Percentiles rank a stretch among this genome's conserved stretches.
Conservation (phyloP, 495 filamentous ascomycete genomes). For the Talaromyces borbonicus region DNA sequence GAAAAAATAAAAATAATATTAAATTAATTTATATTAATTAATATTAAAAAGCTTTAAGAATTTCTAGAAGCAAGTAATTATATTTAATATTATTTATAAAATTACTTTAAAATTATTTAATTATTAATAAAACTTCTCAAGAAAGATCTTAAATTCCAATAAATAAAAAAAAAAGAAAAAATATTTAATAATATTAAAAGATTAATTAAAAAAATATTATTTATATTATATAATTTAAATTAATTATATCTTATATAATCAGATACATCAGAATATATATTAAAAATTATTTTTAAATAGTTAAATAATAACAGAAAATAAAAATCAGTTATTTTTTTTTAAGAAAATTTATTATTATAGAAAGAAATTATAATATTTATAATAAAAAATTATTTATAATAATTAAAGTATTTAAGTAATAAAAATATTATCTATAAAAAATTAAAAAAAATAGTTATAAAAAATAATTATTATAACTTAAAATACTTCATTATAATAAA, state of each 20-base stretch:
- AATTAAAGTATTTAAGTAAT: not conserved
- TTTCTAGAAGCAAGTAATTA: constrained; percentile 2
- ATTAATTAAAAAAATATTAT: not conserved
- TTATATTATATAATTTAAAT: not conserved
- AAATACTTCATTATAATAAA: not conserved
- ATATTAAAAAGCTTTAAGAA: constrained; percentile 2
- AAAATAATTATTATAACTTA: not conserved
- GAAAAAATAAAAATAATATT: not conserved
- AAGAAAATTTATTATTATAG: constrained; percentile 3
- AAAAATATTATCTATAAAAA: not conserved
- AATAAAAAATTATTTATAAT: not conserved
- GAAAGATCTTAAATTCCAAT: no score
- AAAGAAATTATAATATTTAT: constrained; percentile 4
- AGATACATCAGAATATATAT: not conserved
- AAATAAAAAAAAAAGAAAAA: no score
- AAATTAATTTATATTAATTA: not conserved
- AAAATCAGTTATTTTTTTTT: constrained; percentile 5
- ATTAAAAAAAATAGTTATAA: not conserved
- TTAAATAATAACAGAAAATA: constrained; percentile 7
- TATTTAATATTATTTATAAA: not conserved
- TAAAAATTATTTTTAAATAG: no score
- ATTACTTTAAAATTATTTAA: not conserved
- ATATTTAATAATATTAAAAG: no score
- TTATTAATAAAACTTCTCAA: no score
- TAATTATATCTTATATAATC: not conserved